Evolutionary conservation across 2,329 filamentous ascomycete species (phyloP).

Genomic region (Gnomoniopsis smithogilvyi): DNA sequence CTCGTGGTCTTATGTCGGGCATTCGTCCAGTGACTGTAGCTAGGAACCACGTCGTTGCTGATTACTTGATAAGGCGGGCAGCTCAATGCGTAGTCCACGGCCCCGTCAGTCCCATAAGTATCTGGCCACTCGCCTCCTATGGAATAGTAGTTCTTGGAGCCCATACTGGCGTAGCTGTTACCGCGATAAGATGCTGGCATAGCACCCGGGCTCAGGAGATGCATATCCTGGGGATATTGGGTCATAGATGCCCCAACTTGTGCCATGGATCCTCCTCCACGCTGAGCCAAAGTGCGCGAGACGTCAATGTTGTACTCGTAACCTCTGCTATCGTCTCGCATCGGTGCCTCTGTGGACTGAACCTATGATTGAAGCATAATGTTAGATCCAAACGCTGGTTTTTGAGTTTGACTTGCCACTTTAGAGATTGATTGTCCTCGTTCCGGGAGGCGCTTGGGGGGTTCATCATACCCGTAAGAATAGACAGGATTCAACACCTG

Average conservation of each 20-base stretch:
- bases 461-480: slow-evolving; percentile 68
- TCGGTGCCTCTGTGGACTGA: slow-evolving; percentile 34
- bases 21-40: slow-evolving; percentile 20
- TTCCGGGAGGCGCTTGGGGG: too few species aligned
- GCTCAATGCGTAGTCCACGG: slow-evolving; percentile 35
- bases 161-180: slow-evolving; percentile 12
- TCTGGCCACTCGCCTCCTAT: slow-evolving; percentile 31
- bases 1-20: slow-evolving; percentile 11
- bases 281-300: slow-evolving; percentile 31
- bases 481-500: slow-evolving; percentile 68
- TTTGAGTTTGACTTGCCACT: neutral
- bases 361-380: slow-evolving; percentile 26
- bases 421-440: neutral
- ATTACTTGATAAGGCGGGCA: slow-evolving; percentile 33
- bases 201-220: slow-evolving; percentile 28
- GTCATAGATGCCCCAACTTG: slow-evolving; percentile 26
- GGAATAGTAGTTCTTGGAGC: slow-evolving; percentile 28
- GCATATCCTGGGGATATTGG: slow-evolving; percentile 32
- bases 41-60: slow-evolving; percentile 32
- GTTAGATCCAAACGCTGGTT: slow-evolving; percentile 1
- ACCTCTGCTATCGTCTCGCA: slow-evolving; percentile 28
- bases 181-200: slow-evolving; percentile 32
- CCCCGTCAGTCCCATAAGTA: slow-evolving; percentile 33
- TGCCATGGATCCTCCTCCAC: slow-evolving; percentile 23
- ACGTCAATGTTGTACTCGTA: slow-evolving; percentile 36